Evolutionary conservation across 1,139 yeast species (phyloP), one percentile per base, ranked within the genome.

Genomic region (Wickerhamiella pararugosa): DNA sequence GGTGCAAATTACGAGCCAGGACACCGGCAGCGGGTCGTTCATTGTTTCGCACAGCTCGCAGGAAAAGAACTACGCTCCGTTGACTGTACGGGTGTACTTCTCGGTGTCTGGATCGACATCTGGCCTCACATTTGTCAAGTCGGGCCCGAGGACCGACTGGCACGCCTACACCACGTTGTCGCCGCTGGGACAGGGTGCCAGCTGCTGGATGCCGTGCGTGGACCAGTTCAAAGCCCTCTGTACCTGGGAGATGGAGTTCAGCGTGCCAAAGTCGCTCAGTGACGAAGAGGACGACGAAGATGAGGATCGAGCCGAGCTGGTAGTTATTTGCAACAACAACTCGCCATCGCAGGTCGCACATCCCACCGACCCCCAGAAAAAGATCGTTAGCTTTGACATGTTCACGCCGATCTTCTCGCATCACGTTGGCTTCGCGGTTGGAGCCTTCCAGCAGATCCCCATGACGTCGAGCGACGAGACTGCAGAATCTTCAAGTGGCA

Each of bases 181-280:
- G 3, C 87, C 84, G 27, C 64, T 76, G 39, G 86, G 86, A 21
- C 70, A 81, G 6, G 75, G 93, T 9, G 82, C 97, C 0, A 82
- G 95, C 1, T 79, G 86, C 21, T 92, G 99, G 98, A 81, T 90
- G 38, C 99, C 99, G 0, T 92, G 98, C 56, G 70, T 90, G 5
- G 97, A 92, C 52, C 83, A 81, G 39, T 59, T 86, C 32, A 80
- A 90, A 75, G 96, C 86, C 52, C 73, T 86, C 46, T 79, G 82
- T 38, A 81, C 96, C 0, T 92, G 98, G 98, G 86, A 87, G 47
- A 60, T 92, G 10, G 93, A 84, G 53, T 67, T 92, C 10, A 75
- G 78, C 47, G 75, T 84, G 1, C 95, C 96, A 0, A 71, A 86
- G 51, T 79, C 92, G 0, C 69, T 87, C 1, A 75, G 75, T 36